Conservation (phyloP, 2,329 filamentous ascomycete species). For the Cercospora sp. region DNA sequence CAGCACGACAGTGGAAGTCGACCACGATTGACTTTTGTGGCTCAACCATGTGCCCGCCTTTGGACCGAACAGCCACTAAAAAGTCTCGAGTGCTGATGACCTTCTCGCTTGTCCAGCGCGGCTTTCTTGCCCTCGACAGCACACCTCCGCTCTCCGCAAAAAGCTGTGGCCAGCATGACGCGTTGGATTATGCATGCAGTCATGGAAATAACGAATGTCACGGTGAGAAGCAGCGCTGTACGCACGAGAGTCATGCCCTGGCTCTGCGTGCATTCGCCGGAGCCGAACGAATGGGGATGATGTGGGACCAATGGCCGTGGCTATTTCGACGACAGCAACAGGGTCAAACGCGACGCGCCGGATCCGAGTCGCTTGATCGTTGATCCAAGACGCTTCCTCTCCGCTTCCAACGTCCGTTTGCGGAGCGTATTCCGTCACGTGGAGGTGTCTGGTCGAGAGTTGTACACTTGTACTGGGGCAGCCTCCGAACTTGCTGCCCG, state of each 20-base stretch:
- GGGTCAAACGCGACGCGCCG: neutral
- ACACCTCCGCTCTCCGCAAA: conserved; percentile 2
- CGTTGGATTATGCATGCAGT: conserved; percentile 3
- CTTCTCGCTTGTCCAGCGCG: neutral
- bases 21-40: conserved; percentile 15
- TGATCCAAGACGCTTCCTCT: neutral
- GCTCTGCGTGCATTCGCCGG: neutral
- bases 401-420: neutral
- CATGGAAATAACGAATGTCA: neutral
- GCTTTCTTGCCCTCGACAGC: neutral
- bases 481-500: neutral
- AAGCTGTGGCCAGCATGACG: neutral
- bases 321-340: neutral
- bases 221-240: neutral
- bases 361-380: conserved; percentile 7
- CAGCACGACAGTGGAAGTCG: neutral
- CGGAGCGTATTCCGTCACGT: neutral
- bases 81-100: neutral
- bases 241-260: neutral
- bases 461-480: neutral
- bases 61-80: conserved; percentile 6
- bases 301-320: neutral
- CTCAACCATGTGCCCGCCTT: conserved; percentile 9
- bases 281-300: neutral
- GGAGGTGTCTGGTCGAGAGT: neutral